A percentile compares a stretch with the other conserved stretches of the same genome.
phyloP scores from a whole-genome alignment of 2,329 filamentous ascomycete genomes.

The Diaporthe caulivora region DNA sequence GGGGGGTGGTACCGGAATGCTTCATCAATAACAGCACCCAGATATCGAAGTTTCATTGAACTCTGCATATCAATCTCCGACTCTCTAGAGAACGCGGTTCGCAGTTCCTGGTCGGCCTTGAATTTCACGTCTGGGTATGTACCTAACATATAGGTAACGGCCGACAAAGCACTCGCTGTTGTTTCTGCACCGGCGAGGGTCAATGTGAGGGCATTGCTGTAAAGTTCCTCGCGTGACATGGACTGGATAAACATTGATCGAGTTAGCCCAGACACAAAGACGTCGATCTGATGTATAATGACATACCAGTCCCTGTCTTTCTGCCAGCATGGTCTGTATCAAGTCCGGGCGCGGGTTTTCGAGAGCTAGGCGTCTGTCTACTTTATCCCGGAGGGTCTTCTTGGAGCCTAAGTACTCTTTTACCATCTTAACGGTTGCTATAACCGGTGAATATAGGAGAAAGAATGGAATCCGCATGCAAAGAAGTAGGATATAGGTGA shows the following conservation, averaged over 20 bases:
- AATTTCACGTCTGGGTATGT: slow-evolving; percentile 51
- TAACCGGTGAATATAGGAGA: slow-evolving; percentile 1
- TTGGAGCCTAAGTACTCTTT: neutral
- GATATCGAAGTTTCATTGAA: slow-evolving; percentile 44
- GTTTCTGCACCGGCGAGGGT: slow-evolving; percentile 63
- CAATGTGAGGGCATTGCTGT: slow-evolving; percentile 42
- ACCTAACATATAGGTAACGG: slow-evolving; percentile 53
- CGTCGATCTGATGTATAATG: neutral
- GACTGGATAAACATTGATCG: neutral
- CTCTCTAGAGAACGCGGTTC: neutral
- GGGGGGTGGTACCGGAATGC: slow-evolving; percentile 47
- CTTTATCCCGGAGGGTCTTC: slow-evolving; percentile 4
- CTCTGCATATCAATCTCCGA: slow-evolving; percentile 50
- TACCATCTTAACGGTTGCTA: slow-evolving; percentile 5
- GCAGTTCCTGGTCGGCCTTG: slow-evolving; percentile 54
- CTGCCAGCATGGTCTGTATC: slow-evolving; percentile 11
- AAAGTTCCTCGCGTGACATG: slow-evolving; percentile 40
- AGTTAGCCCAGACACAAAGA: neutral
- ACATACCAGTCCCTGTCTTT: slow-evolving; percentile 13
- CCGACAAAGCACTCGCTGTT: slow-evolving; percentile 57
- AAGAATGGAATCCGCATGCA: slow-evolving; percentile 21
- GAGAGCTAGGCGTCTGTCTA: slow-evolving; percentile 9
- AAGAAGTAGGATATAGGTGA: slow-evolving; percentile 25
- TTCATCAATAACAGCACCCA: slow-evolving; percentile 46
- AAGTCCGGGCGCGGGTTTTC: slow-evolving; percentile 17